Evolutionary conservation across 768 basidiomycete species (phyloP), one percentile per base, ranked within the genome.

Genomic region (Scleroderma citrinum): DNA sequence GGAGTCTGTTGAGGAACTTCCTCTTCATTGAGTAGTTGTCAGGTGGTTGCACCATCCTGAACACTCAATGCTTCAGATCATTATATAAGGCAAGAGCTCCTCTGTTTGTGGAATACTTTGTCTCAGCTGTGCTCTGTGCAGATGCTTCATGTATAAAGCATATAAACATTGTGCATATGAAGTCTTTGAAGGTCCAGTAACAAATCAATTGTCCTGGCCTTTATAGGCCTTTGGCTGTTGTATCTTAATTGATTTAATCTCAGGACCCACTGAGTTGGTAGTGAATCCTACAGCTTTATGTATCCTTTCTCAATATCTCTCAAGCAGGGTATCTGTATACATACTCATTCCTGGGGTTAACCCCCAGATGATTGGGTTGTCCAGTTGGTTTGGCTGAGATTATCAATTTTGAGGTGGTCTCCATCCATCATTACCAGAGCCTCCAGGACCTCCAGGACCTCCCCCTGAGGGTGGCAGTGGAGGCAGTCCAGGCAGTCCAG

Each of bases 11-110:
- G n/a, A 47, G 3, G 34, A 47, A 47, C 20, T 47, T 35, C 5
- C 20, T 17, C 17, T 32, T 47, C 31, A 47, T 36, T n/a, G 46
- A 36, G 24, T 48, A 48, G 6, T 48, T 26, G 17, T 48, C 47
- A 3, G 47, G 47, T 7, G 4, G 23, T 31, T 48, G 38, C 3
- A 48, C 36, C 35, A 48, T 37, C 14, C 37, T 16, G n/a, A 20
- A 12, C 6, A 36, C 47, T 5, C n/a, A 5, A 19, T n/a, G 17
- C 36, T 40, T 21, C 23, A 48, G 10, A 5, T 48, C 47, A 38
- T 48, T 48, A 17, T 38, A 48, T 14, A 48, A 48, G 7, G 37
- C 37, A 16, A 48, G 30, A 26, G 37, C 34, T 17, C 37, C 47
- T 31, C 38, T 23, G 1, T 19, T 16, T 1, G 14, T 1, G 8